A percentile compares a stretch with the other conserved stretches of the same genome.
Evolutionary conservation across 169 alveolate genomes (phyloP).

Genomic region (Theileria annulata): DNA sequence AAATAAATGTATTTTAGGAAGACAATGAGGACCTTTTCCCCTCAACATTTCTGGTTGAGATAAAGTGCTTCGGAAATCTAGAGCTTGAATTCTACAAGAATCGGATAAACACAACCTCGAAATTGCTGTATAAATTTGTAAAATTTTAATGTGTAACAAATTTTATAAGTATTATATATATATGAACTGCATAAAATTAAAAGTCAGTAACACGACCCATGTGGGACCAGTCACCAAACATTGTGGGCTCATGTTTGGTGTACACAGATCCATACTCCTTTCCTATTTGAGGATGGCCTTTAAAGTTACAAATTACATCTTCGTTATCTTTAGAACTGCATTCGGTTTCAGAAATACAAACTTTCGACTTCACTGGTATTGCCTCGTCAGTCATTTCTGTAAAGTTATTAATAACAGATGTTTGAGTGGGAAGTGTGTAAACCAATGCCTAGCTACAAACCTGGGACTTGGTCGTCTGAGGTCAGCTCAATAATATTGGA

Average conservation of each 20-base stretch:
- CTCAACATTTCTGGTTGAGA: conserved; percentile 36
- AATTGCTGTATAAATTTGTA: conserved; percentile 46
- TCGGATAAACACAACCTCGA: conserved; percentile 17
- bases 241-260: conserved; percentile 78
- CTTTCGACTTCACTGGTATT: conserved; percentile 7
- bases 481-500: neutral
- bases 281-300: conserved; percentile 26
- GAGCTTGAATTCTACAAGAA: conserved; percentile 52
- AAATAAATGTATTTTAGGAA: neutral
- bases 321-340: neutral
- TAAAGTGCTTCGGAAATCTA: conserved; percentile 45
- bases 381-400: conserved; percentile 22
- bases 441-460: neutral
- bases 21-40: conserved; percentile 34
- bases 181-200: conserved; percentile 18
- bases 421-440: neutral
- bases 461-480: conserved; percentile 12
- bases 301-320: conserved; percentile 16
- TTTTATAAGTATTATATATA: neutral
- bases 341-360: neutral
- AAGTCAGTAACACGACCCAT: conserved; percentile 80
- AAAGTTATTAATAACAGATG: neutral
- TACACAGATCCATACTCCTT: conserved; percentile 70
- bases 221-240: conserved; percentile 82
- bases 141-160: conserved; percentile 18